Conservation (phyloP, 768 basidiomycete species). For the Auricularia sp. region DNA sequence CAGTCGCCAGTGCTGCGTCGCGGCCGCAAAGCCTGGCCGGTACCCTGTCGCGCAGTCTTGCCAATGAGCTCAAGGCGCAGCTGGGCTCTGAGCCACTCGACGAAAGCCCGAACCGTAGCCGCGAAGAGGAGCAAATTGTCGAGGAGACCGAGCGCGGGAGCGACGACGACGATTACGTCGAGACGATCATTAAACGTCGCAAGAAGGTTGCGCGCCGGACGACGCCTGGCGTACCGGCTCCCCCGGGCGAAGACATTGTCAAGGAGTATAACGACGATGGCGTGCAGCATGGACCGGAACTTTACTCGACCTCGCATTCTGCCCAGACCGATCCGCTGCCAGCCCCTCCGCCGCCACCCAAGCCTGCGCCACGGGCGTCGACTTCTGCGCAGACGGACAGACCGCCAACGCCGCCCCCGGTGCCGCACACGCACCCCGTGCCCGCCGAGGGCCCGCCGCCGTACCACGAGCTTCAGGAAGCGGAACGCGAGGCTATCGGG, state of each 20-base stretch:
- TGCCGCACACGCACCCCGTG: conserved; percentile 12
- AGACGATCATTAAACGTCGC: conserved; percentile 82
- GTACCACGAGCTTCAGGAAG: conserved; percentile 31
- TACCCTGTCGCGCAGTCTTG: conserved; percentile 63
- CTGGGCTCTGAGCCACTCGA: conserved; percentile 23
- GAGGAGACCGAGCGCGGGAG: conserved; percentile 36
- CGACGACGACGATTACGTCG: conserved; percentile 66
- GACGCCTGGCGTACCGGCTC: conserved; percentile 32
- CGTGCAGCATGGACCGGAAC: conserved; percentile 56
- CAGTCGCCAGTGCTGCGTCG: conserved; percentile 24
- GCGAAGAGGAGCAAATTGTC: conserved; percentile 22
- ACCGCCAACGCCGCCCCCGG: conserved; percentile 5
- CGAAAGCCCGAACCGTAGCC: conserved; percentile 25
- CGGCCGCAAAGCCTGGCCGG: conserved; percentile 33
- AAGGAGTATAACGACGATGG: conserved; percentile 70
- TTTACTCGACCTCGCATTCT: conserved; percentile 36
- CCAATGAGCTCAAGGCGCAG: conserved; percentile 49
- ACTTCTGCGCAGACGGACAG: conserved; percentile 10
- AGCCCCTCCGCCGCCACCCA: conserved; percentile 39
- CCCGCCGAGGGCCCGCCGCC: conserved; percentile 23
- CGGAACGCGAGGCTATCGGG: conserved; percentile 32
- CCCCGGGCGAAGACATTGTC: conserved; percentile 40
- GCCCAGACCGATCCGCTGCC: conserved; percentile 58
- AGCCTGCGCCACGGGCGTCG: conserved; percentile 6
- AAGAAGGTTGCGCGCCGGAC: conserved; percentile 64